Evolutionary conservation across 2,329 filamentous ascomycete species (phyloP).

Genomic region (Hirsutella rhossiliensis): DNA sequence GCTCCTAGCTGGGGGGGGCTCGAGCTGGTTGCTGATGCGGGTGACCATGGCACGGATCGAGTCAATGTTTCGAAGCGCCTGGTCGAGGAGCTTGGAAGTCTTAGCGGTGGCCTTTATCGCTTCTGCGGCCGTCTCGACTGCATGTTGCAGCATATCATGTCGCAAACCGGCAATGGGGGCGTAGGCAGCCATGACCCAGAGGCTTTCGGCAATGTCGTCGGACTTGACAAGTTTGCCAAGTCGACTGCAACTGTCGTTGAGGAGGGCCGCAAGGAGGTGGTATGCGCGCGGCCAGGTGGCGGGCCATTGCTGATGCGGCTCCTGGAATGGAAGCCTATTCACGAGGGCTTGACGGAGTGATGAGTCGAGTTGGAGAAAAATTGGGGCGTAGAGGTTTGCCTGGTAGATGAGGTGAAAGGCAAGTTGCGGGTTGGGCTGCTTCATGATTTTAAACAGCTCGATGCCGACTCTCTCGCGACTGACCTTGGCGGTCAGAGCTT

Average conservation of each 20-base stretch:
- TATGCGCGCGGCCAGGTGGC: conserved; percentile 1
- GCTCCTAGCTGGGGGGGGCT: background rate
- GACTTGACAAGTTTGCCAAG: background rate
- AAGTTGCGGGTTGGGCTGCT: conserved; percentile 48
- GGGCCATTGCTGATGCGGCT: background rate
- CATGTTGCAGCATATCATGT: background rate
- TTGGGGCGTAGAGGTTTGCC: conserved; percentile 1
- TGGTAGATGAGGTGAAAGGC: conserved; percentile 21
- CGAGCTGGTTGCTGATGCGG: background rate
- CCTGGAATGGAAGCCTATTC: background rate
- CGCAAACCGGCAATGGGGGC: background rate
- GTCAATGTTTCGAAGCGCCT: background rate
- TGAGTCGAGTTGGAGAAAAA: background rate
- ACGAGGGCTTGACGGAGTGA: background rate
- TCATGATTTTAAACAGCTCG: conserved; percentile 39
- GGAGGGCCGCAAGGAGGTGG: background rate
- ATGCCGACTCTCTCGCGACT: conserved; percentile 80
- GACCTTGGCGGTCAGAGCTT: conserved; percentile 76
- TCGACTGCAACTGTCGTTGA: background rate
- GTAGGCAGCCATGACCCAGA: background rate
- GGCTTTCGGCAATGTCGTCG: background rate
- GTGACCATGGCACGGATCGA: background rate
- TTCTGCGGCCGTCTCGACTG: background rate
- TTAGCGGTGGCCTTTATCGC: background rate
- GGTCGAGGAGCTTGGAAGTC: background rate